Conservation (phyloP, 2,329 filamentous ascomycete species). For the Aureobasidium sp. region DNA sequence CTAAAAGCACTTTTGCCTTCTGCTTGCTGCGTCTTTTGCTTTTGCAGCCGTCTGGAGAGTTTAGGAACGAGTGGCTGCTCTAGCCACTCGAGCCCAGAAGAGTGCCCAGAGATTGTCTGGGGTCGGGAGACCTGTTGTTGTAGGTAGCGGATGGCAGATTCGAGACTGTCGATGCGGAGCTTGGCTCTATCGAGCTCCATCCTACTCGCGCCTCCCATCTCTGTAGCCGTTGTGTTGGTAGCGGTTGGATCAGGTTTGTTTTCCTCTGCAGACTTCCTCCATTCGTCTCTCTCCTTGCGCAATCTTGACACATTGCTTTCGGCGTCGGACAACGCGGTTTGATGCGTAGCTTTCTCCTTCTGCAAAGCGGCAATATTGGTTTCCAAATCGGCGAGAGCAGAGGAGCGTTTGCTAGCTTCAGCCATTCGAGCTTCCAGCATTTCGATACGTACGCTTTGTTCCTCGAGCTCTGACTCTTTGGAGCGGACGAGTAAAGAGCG, state of each 20-base stretch:
- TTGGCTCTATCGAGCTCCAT: constrained; percentile 67
- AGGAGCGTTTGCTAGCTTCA: constrained; percentile 71
- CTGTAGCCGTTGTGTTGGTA: constrained; percentile 36
- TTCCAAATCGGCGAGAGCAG: constrained; percentile 61
- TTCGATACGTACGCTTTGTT: constrained; percentile 85
- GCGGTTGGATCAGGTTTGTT: constrained; percentile 43
- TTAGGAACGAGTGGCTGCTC: constrained; percentile 51
- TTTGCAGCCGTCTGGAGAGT: constrained; percentile 30
- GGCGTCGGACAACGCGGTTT: constrained; percentile 49
- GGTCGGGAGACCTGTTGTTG: constrained; percentile 53
- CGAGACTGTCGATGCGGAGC: constrained; percentile 59
- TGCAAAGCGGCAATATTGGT: constrained; percentile 48
- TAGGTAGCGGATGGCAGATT: constrained; percentile 61
- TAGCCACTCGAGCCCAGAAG: constrained; percentile 51
- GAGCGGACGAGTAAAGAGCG: constrained; percentile 49
- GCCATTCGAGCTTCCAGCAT: constrained; percentile 82
- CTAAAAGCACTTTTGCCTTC: constrained; percentile 59
- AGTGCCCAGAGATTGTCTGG: constrained; percentile 18
- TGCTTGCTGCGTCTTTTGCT: constrained; percentile 46
- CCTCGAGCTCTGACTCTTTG: constrained; percentile 72
- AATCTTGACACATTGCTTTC: constrained; percentile 31
- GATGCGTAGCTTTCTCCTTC: constrained; percentile 21
- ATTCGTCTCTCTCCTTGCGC: constrained; percentile 60
- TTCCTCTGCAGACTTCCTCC: constrained; percentile 57
- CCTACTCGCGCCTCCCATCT: constrained; percentile 55